phyloP scores from a whole-genome alignment of 257 asterid species.

The Solanum ossicruentum region DNA sequence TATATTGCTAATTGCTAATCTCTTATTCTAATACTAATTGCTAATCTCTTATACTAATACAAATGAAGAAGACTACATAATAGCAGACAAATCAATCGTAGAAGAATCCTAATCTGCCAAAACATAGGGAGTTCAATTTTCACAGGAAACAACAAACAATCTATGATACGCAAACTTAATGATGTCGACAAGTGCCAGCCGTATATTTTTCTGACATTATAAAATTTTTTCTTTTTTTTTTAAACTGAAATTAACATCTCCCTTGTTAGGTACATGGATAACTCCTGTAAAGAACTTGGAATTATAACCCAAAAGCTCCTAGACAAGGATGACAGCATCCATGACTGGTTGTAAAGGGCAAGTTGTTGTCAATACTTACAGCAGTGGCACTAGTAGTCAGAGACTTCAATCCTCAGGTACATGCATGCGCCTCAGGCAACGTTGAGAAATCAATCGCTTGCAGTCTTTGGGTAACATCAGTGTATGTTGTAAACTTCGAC shows the following conservation, averaged over 20 bases:
- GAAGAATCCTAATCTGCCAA: not conserved
- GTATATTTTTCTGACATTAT: not conserved
- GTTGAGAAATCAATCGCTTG: slow-evolving; percentile 80
- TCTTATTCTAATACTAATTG: not conserved
- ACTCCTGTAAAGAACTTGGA: not conserved
- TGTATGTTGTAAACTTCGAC: no score
- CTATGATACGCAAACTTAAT: not conserved
- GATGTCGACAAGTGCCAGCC: not conserved
- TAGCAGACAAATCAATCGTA: not conserved
- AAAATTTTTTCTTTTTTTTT: not conserved
- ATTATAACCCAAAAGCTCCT: not conserved
- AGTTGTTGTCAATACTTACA: slow-evolving; percentile 36
- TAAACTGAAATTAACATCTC: not conserved
- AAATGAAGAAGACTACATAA: no score
- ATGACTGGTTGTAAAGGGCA: not conserved
- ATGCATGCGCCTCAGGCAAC: slow-evolving; percentile 93
- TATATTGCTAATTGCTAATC: not conserved
- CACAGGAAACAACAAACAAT: not conserved
- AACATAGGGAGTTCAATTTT: not conserved
- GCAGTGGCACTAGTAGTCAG: slow-evolving; percentile 88
- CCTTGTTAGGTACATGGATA: not conserved
- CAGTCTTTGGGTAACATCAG: slow-evolving; percentile 73
- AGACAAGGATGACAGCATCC: not conserved
- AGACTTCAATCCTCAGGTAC: slow-evolving; percentile 99
- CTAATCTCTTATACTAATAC: not conserved